Evolutionary conservation across 2,329 filamentous ascomycete genomes (phyloP).

Genomic region (Juglanconis sp.): DNA sequence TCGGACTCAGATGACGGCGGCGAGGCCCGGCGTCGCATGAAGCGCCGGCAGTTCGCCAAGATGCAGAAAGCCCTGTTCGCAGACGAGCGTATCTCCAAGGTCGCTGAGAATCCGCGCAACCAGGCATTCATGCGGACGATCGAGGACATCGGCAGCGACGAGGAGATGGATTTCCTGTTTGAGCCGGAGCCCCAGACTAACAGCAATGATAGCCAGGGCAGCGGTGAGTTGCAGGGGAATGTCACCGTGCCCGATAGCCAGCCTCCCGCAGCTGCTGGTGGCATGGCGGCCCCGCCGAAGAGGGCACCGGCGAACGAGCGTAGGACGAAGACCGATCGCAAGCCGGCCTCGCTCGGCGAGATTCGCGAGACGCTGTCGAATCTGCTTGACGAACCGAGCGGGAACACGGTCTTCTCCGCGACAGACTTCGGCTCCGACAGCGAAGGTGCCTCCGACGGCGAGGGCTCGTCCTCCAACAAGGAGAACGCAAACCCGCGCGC

Average conservation of each 20-base stretch:
- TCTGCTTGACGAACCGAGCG: conserved; percentile 69
- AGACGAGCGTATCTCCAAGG: conserved; percentile 86
- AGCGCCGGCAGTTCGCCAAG: conserved; percentile 82
- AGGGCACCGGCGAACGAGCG: conserved; percentile 60
- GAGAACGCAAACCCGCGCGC: conserved; percentile 46
- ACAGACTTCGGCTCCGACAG: conserved; percentile 50
- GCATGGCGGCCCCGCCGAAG: conserved; percentile 32
- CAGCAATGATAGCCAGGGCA: conserved; percentile 33
- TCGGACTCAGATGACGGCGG: conserved; percentile 89
- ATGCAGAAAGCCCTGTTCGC: conserved; percentile 86
- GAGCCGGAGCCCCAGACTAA: conserved; percentile 35
- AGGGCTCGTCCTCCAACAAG: conserved; percentile 40
- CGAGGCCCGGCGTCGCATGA: conserved; percentile 73
- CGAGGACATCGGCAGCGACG: conserved; percentile 74
- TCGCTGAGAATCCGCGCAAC: conserved; percentile 84
- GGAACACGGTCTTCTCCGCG: conserved; percentile 45
- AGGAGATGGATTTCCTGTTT: conserved; percentile 70
- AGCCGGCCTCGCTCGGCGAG: conserved; percentile 72
- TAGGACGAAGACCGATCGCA: conserved; percentile 60
- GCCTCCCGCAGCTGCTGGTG: conserved; percentile 33
- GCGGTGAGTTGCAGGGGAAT: conserved; percentile 31
- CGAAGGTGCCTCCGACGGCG: conserved; percentile 47
- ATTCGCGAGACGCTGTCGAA: conserved; percentile 81
- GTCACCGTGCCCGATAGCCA: conserved; percentile 51
- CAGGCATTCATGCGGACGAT: conserved; percentile 87